These are phyloP conservation scores for Apiotrichum veenhuisii DNA, from an alignment of 1,284 basidiomycete genomes.

Conservation along the genomic window DNA sequence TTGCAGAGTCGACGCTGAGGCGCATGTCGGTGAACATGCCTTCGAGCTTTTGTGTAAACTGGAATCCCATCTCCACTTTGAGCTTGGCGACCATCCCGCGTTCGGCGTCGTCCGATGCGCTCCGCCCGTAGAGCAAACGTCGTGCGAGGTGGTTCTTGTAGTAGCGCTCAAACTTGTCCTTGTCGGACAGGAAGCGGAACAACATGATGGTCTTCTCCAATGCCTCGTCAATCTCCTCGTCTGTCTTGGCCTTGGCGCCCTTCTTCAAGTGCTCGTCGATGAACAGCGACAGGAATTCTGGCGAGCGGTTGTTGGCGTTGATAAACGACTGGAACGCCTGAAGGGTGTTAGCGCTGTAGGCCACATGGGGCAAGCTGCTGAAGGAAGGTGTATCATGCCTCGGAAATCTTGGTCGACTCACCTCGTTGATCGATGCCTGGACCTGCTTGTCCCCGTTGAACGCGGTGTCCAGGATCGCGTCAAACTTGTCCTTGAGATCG, in stretches of 20 bases:
- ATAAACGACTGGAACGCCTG: conserved; percentile 92
- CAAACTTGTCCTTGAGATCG: conserved; percentile 87
- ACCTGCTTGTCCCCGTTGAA: conserved; percentile 73
- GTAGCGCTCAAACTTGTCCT: conserved; percentile 97
- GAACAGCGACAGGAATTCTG: conserved; percentile 94
- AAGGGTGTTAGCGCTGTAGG: not conserved
- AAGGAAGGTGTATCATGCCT: too few species aligned
- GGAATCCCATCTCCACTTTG: conserved; percentile 87
- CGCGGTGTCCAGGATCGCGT: conserved; percentile 65
- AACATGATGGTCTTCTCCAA: conserved; percentile 93
- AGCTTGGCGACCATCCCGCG: conserved; percentile 97
- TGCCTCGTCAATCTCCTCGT: conserved; percentile 81
- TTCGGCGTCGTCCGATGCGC: conserved; percentile 95
- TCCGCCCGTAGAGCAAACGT: conserved; percentile 78
- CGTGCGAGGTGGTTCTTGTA: conserved; percentile 96
- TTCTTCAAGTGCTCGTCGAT: conserved; percentile 97
- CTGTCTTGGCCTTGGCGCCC: conserved; percentile 96
- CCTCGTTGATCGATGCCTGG: conserved; percentile 83
- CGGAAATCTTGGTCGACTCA: conserved; percentile 45
- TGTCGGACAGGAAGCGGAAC: conserved; percentile 91
- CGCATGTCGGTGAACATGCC: conserved; percentile 99
- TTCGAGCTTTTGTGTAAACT: conserved; percentile 96
- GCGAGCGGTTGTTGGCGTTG: conserved; percentile 79
- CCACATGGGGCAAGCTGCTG: too few species aligned
- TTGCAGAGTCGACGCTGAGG: conserved; percentile 77